Evolutionary conservation across 352 stramenopile genomes (phyloP).

Genomic region (Aphanomyces euteiches): DNA sequence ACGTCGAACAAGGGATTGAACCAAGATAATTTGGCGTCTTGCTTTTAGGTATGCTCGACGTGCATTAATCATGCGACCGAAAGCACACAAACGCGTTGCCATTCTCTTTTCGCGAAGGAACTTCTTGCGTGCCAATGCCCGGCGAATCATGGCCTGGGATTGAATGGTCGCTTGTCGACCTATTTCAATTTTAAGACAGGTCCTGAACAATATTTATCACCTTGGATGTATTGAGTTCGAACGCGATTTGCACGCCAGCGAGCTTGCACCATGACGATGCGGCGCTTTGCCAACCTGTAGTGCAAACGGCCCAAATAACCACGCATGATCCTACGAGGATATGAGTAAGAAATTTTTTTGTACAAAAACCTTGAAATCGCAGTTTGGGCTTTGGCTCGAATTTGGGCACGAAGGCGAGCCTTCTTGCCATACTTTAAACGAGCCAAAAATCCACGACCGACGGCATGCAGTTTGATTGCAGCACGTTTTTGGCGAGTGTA

Average conservation of each 20-base stretch:
- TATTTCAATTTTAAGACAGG: background rate
- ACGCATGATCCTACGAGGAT: slow-evolving; percentile 42
- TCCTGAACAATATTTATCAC: slow-evolving; percentile 20
- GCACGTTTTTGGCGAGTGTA: slow-evolving; percentile 54
- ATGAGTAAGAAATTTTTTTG: background rate
- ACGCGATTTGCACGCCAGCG: slow-evolving; percentile 82
- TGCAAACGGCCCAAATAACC: slow-evolving; percentile 59
- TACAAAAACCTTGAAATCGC: slow-evolving; percentile 51
- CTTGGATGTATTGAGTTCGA: slow-evolving; percentile 82
- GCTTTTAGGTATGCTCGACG: slow-evolving; percentile 58
- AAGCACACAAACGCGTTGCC: slow-evolving; percentile 78
- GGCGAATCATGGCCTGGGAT: slow-evolving; percentile 85
- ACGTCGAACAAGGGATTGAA: slow-evolving; percentile 82
- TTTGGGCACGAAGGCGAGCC: slow-evolving; percentile 62
- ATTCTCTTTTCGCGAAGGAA: slow-evolving; percentile 84
- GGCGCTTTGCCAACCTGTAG: slow-evolving; percentile 50
- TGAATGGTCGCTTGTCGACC: slow-evolving; percentile 77
- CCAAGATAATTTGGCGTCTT: slow-evolving; percentile 61
- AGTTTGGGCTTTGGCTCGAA: slow-evolving; percentile 72
- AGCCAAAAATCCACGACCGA: slow-evolving; percentile 70
- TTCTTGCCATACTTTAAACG: slow-evolving; percentile 86
- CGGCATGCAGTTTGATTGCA: slow-evolving; percentile 72
- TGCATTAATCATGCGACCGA: slow-evolving; percentile 78
- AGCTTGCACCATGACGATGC: slow-evolving; percentile 85
- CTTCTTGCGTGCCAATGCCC: slow-evolving; percentile 67